Conservation (phyloP, 75 land plant species). For the Picea glauca region DNA sequence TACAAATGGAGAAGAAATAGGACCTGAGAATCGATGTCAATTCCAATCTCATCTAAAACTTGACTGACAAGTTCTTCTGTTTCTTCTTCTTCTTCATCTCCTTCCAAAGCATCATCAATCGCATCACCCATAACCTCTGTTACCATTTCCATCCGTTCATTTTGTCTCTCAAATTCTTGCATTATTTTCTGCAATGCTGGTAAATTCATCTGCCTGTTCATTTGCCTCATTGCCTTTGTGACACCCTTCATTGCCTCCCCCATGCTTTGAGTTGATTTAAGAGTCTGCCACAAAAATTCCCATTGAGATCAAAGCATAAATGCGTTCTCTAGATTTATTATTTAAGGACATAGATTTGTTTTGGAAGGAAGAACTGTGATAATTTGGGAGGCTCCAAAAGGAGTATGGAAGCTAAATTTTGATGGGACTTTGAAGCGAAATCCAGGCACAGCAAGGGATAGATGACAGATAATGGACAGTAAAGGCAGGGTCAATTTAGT, state of each 20-base stretch:
- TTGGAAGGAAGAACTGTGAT: not conserved
- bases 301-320: not conserved
- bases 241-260: conserved; percentile 99
- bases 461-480: too few relatives aligned
- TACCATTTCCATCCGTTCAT: conserved; percentile 91
- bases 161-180: conserved; percentile 90
- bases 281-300: conserved; percentile 40
- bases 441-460: too few relatives aligned
- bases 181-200: conserved; percentile 93
- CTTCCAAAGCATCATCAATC: conserved; percentile 92
- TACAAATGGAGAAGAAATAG: not conserved
- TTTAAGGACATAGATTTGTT: too few relatives aligned
- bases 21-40: conserved; percentile 87
- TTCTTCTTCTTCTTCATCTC: conserved; percentile 94
- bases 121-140: conserved; percentile 94
- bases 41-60: conserved; percentile 98
- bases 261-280: conserved; percentile 98
- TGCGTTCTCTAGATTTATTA: not conserved
- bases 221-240: conserved; percentile 95
- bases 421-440: too few relatives aligned
- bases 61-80: conserved; percentile 92
- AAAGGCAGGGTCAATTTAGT: too few relatives aligned
- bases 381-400: not conserved
- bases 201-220: conserved; percentile 96
- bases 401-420: not conserved